A percentile compares a stretch with the other conserved stretches of the same genome.
These are phyloP conservation scores for Carex kokanica DNA, from an alignment of 176 grass and related monocot genomes.

Conservation along the genomic window DNA sequence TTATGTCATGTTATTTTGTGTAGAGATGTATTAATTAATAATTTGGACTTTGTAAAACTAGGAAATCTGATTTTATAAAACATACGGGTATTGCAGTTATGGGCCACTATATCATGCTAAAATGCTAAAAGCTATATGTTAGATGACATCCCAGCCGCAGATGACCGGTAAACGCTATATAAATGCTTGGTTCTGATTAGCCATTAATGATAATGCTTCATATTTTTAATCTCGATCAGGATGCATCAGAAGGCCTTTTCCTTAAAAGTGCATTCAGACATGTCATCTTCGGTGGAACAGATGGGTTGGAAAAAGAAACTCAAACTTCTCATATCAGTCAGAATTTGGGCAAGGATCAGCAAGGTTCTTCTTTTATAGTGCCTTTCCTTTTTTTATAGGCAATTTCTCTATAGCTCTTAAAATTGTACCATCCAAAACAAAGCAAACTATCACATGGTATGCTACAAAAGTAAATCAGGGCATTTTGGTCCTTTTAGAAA, in stretches of 20 bases:
- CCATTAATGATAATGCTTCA: not conserved
- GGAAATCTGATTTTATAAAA: not conserved
- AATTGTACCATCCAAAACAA: not conserved
- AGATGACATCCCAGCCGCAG: not conserved
- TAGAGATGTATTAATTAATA: not conserved
- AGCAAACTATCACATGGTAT: not conserved
- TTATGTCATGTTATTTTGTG: not conserved
- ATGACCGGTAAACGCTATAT: not conserved
- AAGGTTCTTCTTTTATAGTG: slow-evolving; percentile 25
- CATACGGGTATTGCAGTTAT: not conserved
- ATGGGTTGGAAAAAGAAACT: slow-evolving; percentile 42
- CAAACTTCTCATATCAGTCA: slow-evolving; percentile 32
- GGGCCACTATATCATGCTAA: not conserved
- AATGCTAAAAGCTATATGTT: not conserved
- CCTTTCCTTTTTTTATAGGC: not conserved
- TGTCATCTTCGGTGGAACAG: slow-evolving; percentile 57
- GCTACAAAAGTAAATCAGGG: not conserved
- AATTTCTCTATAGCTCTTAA: slow-evolving; percentile 1
- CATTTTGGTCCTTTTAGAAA: not conserved
- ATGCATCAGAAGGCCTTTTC: slow-evolving; percentile 90
- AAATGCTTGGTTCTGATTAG: not conserved
- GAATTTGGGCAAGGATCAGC: slow-evolving; percentile 45
- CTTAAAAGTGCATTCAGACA: slow-evolving; percentile 75
- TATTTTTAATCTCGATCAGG: slow-evolving; percentile 41
- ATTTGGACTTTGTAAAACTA: not conserved